phyloP scores from a whole-genome alignment of 2,329 filamentous ascomycete genomes.

The Stenocarpella maydis region DNA sequence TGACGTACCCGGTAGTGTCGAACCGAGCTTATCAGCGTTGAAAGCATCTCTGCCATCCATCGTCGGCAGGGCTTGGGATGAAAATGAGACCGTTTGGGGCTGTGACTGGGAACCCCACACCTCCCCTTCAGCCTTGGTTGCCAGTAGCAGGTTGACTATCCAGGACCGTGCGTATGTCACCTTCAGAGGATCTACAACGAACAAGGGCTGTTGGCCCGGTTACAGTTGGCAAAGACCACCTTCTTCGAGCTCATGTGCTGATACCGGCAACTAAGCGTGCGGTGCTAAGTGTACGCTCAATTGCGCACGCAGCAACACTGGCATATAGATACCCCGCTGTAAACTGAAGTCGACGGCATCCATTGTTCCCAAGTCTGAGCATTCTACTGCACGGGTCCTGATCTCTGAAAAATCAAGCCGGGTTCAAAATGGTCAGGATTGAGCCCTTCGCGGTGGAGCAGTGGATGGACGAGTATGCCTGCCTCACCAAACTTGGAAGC shows the following conservation, averaged over 20 bases:
- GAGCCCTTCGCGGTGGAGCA: conserved; percentile 75
- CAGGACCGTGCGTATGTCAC: background rate
- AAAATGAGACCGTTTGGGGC: background rate
- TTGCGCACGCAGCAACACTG: background rate
- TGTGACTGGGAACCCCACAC: no score
- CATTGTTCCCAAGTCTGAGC: background rate
- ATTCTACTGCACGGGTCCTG: background rate
- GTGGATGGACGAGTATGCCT: conserved; percentile 63
- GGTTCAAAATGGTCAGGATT: conserved; percentile 53
- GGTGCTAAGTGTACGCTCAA: background rate
- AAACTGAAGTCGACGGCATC: background rate
- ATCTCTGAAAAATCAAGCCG: background rate
- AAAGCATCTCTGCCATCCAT: background rate
- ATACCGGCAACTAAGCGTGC: background rate
- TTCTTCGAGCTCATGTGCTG: no score
- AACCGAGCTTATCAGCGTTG: background rate
- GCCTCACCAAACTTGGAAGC: background rate
- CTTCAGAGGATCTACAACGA: background rate
- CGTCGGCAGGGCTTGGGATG: conserved; percentile 14
- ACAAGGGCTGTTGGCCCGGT: background rate
- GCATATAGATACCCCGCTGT: background rate
- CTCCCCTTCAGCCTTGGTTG: background rate
- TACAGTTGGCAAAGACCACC: background rate
- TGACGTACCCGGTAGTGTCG: background rate
- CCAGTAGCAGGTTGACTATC: no score